These are phyloP conservation scores for Leccinum variicolor DNA, from an alignment of 768 basidiomycete species.

Conservation along the genomic window DNA sequence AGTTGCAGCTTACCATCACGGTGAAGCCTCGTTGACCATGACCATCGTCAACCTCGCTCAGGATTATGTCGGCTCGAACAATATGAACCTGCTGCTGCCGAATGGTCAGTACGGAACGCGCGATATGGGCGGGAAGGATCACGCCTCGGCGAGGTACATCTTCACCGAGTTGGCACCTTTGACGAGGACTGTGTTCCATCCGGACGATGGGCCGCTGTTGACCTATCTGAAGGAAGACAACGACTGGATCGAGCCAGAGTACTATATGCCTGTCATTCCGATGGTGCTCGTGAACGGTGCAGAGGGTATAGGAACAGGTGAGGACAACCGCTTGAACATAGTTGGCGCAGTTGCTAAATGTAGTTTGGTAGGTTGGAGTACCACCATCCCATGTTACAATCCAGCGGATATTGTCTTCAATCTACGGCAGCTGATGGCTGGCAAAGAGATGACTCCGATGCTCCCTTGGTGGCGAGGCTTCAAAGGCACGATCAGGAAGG, in stretches of 20 bases:
- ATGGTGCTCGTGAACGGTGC: slow-evolving; percentile 90
- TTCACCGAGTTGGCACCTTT: slow-evolving; percentile 77
- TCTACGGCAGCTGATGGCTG: slow-evolving; percentile 79
- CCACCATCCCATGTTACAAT: slow-evolving; percentile 87
- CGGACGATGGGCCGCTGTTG: slow-evolving; percentile 83
- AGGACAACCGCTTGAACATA: slow-evolving; percentile 17
- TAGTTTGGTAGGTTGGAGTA: slow-evolving; percentile 79
- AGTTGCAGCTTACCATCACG: slow-evolving; percentile 95
- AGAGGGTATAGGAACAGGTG: slow-evolving; percentile 96
- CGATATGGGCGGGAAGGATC: slow-evolving; percentile 90
- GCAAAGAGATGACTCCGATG: slow-evolving; percentile 83
- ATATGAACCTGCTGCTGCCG: slow-evolving; percentile 82
- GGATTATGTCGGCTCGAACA: slow-evolving; percentile 93
- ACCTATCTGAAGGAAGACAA: slow-evolving; percentile 86
- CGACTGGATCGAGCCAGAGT: slow-evolving; percentile 85
- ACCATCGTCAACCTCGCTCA: slow-evolving; percentile 96
- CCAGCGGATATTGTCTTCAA: slow-evolving; percentile 88
- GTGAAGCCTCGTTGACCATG: slow-evolving; percentile 79
- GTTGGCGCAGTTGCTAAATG: not conserved
- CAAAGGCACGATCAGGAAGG: slow-evolving; percentile 79
- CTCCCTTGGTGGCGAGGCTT: slow-evolving; percentile 98
- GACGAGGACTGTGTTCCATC: slow-evolving; percentile 74
- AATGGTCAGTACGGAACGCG: slow-evolving; percentile 97
- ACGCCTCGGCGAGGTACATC: slow-evolving; percentile 95
- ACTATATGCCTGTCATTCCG: slow-evolving; percentile 88